Base-by-base conservation (phyloP, 2,329 filamentous ascomycete genomes). In the Coniochaeta prunicola region DNA sequence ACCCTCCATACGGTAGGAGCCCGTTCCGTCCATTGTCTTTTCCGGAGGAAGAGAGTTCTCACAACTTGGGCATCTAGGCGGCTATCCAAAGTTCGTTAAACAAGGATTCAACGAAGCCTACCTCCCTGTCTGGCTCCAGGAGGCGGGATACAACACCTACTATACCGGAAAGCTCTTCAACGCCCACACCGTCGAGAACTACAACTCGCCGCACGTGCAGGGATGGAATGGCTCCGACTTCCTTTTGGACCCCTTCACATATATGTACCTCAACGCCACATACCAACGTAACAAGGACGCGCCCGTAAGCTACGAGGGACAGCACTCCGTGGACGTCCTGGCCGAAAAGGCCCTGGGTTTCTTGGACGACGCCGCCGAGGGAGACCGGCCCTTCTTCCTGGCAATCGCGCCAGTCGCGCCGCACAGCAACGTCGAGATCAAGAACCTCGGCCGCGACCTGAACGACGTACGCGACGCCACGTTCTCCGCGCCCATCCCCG, bases 171-270 rank as follows among this genome's bases (percentile, higher is more conserved):
- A 82, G 63, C 73, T 83, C 40, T 81, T 80, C 68, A 83, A 83
- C 61, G 69, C 74, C 1, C 78, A 82, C 65, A 77, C 74, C 0
- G 63, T 77, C 0, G 65, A 71, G 9, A 83, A 81, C 62, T 83
- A 81, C 62, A 65, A 81, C 60, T 72, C 75, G 15, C 79, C 84
- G 0, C 77, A 74, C 57, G 74, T 80, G 0, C 76, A 74, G 2
- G 85, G 84, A 2, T 88, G 81, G 74, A 86, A 77, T 30, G 76
- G 76, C 0, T 84, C 82, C 0, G 70, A 74, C 63, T 78, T 87
- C 62, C 73, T 88, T 1, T 73, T 89, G 1, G 86, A 90, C 61
- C 86, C 87, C 0, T 81, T 78, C 63, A 90, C 87, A 0, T 90
- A 90, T 65, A 75, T 81, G 30, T 91, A 90, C 66, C 76, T 85